Percentiles rank a stretch among this genome's conserved stretches.
phyloP scores from a whole-genome alignment of 495 filamentous ascomycete genomes.

The Daldinia decipiens region DNA sequence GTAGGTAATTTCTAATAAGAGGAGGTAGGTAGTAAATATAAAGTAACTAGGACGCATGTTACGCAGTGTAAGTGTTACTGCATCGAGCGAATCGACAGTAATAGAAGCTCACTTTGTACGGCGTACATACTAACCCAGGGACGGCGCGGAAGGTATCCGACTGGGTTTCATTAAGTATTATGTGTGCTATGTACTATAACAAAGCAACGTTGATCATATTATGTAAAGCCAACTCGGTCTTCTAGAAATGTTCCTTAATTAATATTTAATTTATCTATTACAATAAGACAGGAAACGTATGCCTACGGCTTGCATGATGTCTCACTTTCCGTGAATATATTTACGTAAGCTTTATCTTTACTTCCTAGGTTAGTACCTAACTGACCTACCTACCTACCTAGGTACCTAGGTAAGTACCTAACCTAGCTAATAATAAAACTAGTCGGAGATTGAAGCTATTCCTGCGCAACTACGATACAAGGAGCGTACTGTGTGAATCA shows the following conservation, averaged over 20 bases:
- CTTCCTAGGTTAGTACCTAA: no score
- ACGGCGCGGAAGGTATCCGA: conserved; percentile 41
- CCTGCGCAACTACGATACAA: conserved; percentile 8
- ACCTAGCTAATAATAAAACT: background rate
- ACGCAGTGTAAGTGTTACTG: background rate
- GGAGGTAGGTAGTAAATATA: background rate
- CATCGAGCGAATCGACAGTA: background rate
- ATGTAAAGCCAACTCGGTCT: conserved; percentile 20
- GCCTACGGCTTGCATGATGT: conserved; percentile 36
- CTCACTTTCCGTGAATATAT: conserved; percentile 12
- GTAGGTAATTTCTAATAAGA: no score
- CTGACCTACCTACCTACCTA: no score
- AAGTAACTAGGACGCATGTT: background rate
- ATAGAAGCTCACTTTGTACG: conserved; percentile 4
- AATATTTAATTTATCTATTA: conserved; percentile 41
- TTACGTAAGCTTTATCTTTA: background rate
- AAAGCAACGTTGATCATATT: conserved; percentile 34
- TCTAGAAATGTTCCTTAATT: conserved; percentile 40
- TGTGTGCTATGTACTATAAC: conserved; percentile 16
- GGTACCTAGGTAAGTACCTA: no score
- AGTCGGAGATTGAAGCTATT: background rate
- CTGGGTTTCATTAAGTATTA: conserved; percentile 18
- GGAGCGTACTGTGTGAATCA: conserved; percentile 17
- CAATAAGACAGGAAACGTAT: conserved; percentile 28
- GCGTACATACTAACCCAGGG: conserved; percentile 1